A percentile compares a stretch with the other conserved stretches of the same genome.
These are phyloP conservation scores for Boletus sp. DNA, from an alignment of 1,284 basidiomycete species.

Conservation along the genomic window DNA sequence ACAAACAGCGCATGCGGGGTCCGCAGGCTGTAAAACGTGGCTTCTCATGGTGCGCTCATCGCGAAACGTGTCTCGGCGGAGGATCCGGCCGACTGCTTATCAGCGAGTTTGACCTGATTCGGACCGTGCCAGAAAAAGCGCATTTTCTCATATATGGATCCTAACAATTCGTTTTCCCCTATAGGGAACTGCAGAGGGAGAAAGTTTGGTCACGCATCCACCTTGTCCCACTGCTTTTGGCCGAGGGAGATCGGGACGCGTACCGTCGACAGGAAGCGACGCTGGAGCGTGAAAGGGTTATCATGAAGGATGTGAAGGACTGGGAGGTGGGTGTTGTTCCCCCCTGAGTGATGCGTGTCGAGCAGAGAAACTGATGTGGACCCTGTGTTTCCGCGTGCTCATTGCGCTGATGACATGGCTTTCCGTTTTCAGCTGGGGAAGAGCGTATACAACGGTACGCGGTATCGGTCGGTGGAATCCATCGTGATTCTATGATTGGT, in stretches of 20 bases:
- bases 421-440: conserved; percentile 59
- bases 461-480: conserved; percentile 68
- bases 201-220: conserved; percentile 96
- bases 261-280: conserved; percentile 85
- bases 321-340: conserved; percentile 79
- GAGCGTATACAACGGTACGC: conserved; percentile 83
- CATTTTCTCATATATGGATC: conserved; percentile 40
- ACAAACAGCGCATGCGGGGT: conserved; percentile 37
- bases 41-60: conserved; percentile 34
- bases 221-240: conserved; percentile 87
- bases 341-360: conserved; percentile 21
- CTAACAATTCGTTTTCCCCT: conserved; percentile 27
- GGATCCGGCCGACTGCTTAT: conserved; percentile 70
- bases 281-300: conserved; percentile 78
- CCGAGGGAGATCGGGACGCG: conserved; percentile 90
- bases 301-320: conserved; percentile 94
- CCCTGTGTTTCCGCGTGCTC: not conserved
- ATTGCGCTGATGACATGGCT: not conserved
- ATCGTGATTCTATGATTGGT: conserved; percentile 58
- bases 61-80: conserved; percentile 33
- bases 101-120: conserved; percentile 33
- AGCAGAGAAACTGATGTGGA: conserved; percentile 29
- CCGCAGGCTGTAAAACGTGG: conserved; percentile 68
- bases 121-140: conserved; percentile 41
- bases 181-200: conserved; percentile 92